These are phyloP conservation scores for Sclerotinia spermophila DNA, from an alignment of 2,329 filamentous ascomycete genomes.

Conservation along the genomic window DNA sequence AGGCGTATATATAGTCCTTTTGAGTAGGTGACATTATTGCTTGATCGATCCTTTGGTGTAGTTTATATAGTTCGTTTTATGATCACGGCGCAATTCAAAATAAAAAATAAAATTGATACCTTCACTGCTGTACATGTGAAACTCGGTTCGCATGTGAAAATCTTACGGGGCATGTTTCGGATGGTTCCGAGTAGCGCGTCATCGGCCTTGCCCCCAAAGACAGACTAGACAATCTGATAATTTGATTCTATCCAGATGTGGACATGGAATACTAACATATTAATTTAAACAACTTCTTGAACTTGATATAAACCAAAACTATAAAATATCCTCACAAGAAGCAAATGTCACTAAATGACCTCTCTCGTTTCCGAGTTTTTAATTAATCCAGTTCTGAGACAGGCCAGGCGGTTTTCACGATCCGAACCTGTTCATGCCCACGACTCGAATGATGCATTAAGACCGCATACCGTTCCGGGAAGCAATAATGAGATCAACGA, in stretches of 20 bases:
- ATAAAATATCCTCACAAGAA: constrained; percentile 22
- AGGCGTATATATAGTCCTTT: constrained; percentile 56
- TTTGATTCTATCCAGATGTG: background rate
- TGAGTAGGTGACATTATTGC: background rate
- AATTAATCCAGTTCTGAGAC: constrained; percentile 63
- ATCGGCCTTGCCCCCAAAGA: constrained; percentile 16
- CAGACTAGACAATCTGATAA: background rate
- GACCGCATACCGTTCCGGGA: constrained; percentile 22
- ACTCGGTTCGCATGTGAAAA: constrained; percentile 18
- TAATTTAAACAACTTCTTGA: background rate
- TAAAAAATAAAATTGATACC: background rate
- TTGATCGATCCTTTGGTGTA: background rate
- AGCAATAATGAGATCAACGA: constrained; percentile 21
- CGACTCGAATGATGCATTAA: constrained; percentile 38
- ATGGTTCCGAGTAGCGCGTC: constrained; percentile 21
- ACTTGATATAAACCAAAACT: background rate
- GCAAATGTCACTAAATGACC: constrained; percentile 47
- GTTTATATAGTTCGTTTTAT: background rate
- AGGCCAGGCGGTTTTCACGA: constrained; percentile 60
- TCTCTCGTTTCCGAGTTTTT: constrained; percentile 62
- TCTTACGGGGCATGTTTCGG: constrained; percentile 8
- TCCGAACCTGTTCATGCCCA: constrained; percentile 35
- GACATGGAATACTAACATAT: background rate
- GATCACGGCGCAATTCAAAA: background rate
- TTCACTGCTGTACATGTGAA: background rate